Percentiles rank a stretch among this genome's conserved stretches.
These are phyloP conservation scores for Aphanomyces euteiches DNA, from an alignment of 352 stramenopile species.

Conservation along the genomic window DNA sequence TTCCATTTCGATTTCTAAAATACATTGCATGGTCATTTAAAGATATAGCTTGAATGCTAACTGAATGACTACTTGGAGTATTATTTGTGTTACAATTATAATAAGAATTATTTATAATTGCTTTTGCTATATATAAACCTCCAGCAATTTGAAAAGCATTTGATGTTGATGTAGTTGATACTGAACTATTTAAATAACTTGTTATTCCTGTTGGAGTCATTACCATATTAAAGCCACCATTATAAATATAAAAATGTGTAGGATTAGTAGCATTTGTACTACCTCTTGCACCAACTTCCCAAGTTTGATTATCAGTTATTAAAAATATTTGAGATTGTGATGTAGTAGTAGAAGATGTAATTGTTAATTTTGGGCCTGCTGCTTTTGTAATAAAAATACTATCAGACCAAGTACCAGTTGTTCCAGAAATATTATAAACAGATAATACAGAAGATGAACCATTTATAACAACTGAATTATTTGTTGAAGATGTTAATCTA, in stretches of 20 bases:
- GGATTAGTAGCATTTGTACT: neutral
- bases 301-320: neutral
- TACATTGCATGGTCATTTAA: constrained; percentile 4
- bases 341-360: no score
- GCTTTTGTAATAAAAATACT: neutral
- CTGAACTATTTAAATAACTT: neutral
- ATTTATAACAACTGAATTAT: no score
- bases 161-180: constrained; percentile 3
- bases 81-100: constrained; percentile 2
- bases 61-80: constrained; percentile 2
- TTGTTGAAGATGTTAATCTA: no score
- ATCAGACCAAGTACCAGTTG: neutral
- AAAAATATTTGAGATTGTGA: constrained; percentile 9
- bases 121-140: constrained; percentile 5
- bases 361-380: neutral
- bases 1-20: neutral
- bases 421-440: neutral
- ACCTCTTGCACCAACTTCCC: neutral
- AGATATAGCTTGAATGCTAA: neutral
- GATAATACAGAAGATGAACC: neutral
- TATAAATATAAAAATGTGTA: neutral
- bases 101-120: constrained; percentile 9
- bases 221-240: constrained; percentile 4
- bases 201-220: neutral
- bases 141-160: constrained; percentile 9